These are phyloP conservation scores for Populus ilicifolia DNA, from an alignment of 345 rosid species.

Conservation along the genomic window DNA sequence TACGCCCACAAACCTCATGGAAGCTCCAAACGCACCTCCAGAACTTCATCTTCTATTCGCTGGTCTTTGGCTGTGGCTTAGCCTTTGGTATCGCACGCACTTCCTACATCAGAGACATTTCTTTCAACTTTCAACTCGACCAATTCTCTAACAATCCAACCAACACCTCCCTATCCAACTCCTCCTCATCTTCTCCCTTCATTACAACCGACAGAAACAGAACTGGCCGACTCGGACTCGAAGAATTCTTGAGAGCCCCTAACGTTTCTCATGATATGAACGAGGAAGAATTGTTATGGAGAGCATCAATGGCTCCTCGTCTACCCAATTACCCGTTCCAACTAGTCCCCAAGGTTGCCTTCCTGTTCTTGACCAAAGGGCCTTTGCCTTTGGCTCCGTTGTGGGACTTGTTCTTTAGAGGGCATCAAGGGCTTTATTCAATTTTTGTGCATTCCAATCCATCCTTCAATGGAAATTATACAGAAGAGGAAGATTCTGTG, in stretches of 20 bases:
- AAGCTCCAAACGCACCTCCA: slow-evolving; percentile 33
- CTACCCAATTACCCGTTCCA: slow-evolving; percentile 2
- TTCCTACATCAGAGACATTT: slow-evolving; percentile 38
- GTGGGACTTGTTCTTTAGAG: slow-evolving; percentile 27
- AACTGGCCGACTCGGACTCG: not conserved
- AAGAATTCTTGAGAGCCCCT: slow-evolving; percentile 4
- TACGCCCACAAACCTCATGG: not conserved
- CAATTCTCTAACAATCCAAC: slow-evolving; percentile 10
- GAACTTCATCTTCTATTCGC: slow-evolving; percentile 36
- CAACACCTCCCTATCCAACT: not conserved
- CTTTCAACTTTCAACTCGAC: slow-evolving; percentile 35
- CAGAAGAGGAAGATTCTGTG: slow-evolving; percentile 7
- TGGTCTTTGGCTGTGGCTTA: slow-evolving; percentile 54
- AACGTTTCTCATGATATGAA: slow-evolving; percentile 14
- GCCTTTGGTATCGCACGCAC: slow-evolving; percentile 51
- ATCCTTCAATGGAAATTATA: slow-evolving; percentile 1
- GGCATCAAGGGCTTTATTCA: slow-evolving; percentile 16
- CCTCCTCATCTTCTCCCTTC: not conserved
- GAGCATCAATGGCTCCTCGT: slow-evolving; percentile 24
- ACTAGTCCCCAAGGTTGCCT: slow-evolving; percentile 15
- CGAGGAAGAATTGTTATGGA: slow-evolving; percentile 21
- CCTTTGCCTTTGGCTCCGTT: slow-evolving; percentile 17
- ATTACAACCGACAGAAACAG: not conserved
- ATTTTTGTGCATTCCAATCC: slow-evolving; percentile 19
- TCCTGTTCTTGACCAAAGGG: slow-evolving; percentile 16